Evolutionary conservation across 495 filamentous ascomycete species (phyloP).

Genomic region (Lentithecium fluviatile): DNA sequence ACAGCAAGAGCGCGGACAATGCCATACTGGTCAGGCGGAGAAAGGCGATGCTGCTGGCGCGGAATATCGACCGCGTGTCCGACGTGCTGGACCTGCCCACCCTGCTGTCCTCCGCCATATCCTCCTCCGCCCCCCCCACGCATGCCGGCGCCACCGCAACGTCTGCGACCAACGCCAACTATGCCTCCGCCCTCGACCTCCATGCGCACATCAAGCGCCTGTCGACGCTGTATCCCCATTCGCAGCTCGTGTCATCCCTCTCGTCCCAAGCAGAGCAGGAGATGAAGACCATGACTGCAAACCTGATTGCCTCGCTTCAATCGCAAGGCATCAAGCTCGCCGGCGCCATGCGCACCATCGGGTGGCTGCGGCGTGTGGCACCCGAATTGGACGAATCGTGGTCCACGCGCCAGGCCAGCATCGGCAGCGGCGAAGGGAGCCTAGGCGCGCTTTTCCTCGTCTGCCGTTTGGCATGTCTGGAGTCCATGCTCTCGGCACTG

Average conservation of each 20-base stretch:
- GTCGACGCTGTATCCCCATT: constrained; percentile 76
- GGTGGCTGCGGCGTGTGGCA: constrained; percentile 83
- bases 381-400: constrained; percentile 66
- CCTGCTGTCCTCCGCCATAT: constrained; percentile 73
- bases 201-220: constrained; percentile 91
- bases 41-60: constrained; percentile 78
- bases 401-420: constrained; percentile 12
- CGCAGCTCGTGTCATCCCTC: constrained; percentile 69
- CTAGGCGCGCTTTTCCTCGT: constrained; percentile 85
- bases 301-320: constrained; percentile 76
- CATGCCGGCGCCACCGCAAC: constrained; percentile 42
- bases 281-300: constrained; percentile 85
- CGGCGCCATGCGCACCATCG: constrained; percentile 84
- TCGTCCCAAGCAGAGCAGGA: constrained; percentile 76
- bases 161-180: constrained; percentile 63
- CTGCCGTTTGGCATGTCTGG: constrained; percentile 76
- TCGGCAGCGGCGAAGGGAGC: constrained; percentile 50
- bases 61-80: constrained; percentile 84
- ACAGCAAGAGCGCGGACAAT: constrained; percentile 72
- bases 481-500: constrained; percentile 76
- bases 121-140: constrained; percentile 56
- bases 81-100: constrained; percentile 92
- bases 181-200: constrained; percentile 86
- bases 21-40: constrained; percentile 71
- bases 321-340: constrained; percentile 80